Evolutionary conservation across 1,139 yeast genomes (phyloP), one percentile per base, ranked within the genome.

Genomic region (Yamadazyma blattariae): DNA sequence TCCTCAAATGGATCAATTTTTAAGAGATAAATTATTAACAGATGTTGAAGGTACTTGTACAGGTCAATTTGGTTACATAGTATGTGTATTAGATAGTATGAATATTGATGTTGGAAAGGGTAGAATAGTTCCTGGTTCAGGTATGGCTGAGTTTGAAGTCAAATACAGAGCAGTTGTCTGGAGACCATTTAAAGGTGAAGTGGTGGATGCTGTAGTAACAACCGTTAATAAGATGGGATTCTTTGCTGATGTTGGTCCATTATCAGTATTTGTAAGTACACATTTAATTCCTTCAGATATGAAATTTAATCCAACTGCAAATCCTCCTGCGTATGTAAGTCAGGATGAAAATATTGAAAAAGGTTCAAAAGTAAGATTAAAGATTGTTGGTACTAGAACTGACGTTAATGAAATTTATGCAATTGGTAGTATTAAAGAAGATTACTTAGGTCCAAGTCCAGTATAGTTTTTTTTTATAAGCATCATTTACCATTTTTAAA

Each of bases 11-110:
- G 89, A 87, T 61, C 95, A 88, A 54, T 90, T 82, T 57, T 72
- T 92, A 48, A 79, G 95, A 55, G 87, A 89, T 55, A 90, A 90
- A 60, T 73, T 92, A 46, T 73, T 94, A 41, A 89, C 88, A 48
- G 98, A 92, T 54, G 98, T 94, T 32, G 99, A 92, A 62, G 99
- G 99, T 15, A 89, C 97, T 1, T 94, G 98, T 65, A 89, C 98
- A 1, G 99, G 99, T 50, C 96, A 92, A 60, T 92, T 92, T 64
- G 99, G 99, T 7, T 92, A 92, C 61, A 92, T 92, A 50, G 85
- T 92, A 40, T 92, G 97, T 63, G 98, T 92, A 28, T 72, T 92
- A 57, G 98, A 92, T 56, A 88, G 95, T 47, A 88, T 87, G 84
- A 79, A 83, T 50, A 88, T 94, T 42, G 97, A 92, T 56, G 95